phyloP scores from a whole-genome alignment of 306 rosid genomes.

The Vigna angularis region DNA sequence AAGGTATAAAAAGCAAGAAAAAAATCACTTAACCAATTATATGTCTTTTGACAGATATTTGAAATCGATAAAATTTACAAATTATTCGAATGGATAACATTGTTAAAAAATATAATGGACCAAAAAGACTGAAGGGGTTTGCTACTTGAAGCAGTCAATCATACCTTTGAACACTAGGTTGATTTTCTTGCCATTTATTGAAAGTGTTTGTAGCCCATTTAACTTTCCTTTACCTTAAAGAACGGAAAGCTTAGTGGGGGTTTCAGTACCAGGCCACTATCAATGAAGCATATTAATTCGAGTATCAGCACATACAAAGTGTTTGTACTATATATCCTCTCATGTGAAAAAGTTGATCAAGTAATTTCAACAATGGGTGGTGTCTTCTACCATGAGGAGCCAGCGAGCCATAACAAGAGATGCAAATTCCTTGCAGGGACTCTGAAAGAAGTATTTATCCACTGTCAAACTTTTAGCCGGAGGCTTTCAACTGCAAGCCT shows the following conservation, averaged over 20 bases:
- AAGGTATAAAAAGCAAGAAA: too few relatives aligned
- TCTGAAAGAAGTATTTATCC: conserved; percentile 66
- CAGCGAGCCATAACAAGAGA: conserved; percentile 62
- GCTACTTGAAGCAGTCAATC: conserved; percentile 40
- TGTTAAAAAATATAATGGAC: too few relatives aligned
- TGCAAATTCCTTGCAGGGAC: conserved; percentile 59
- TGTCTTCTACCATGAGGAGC: conserved; percentile 73
- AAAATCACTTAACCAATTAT: too few relatives aligned
- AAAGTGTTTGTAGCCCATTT: conserved; percentile 52
- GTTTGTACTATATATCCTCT: conserved; percentile 45
- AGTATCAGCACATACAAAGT: conserved; percentile 41
- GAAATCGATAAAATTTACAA: too few relatives aligned
- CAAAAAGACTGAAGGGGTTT: not conserved
- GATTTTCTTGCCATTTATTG: conserved; percentile 38
- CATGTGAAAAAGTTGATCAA: conserved; percentile 29
- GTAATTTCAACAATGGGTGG: conserved; percentile 67
- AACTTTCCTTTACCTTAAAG: conserved; percentile 88
- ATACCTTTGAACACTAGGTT: conserved; percentile 42
- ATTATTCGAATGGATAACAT: too few relatives aligned
- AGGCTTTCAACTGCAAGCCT: conserved; percentile 49
- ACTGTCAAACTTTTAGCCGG: conserved; percentile 57
- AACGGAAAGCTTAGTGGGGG: conserved; percentile 49
- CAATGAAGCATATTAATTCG: conserved; percentile 55
- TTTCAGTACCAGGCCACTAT: conserved; percentile 71
- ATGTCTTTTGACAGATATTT: too few relatives aligned